Base-by-base conservation (phyloP, 2,329 filamentous ascomycete genomes). In the Colletotrichum spinosum region DNA sequence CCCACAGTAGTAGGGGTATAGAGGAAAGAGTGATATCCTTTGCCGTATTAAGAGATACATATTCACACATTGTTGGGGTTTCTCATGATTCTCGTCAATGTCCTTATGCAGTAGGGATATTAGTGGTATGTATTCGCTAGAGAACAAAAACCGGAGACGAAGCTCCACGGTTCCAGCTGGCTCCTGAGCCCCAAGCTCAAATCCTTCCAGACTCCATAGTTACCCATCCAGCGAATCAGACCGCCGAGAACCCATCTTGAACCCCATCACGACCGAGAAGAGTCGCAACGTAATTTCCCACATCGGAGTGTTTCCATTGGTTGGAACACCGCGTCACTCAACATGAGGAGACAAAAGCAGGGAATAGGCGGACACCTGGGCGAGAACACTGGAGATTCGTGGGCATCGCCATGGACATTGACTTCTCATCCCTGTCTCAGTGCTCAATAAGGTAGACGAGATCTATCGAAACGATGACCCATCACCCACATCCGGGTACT, bases 301-400 rank as follows among this genome's bases (percentile, higher is more conserved):
- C 33, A 2, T 61, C 49, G 51, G 51, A 48, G 11, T 33, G 10
- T 55, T 65, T 38, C 51, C 2, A 61, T 54, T 65, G 57, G 62
- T 17, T 34, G 11, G 12, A 34, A 8, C 15, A 48, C 15, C 34
- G 25, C 25, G 9, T 41, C 48, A 63, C 48, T 48, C 41, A 37
- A 59, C 37, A 38, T 50, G 55, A 45, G 25, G 25, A 42, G 45
- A n/a, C 45, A 25, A 6, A 15, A 34, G 35, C 55, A 55, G 53
- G 53, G 42, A 38, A 37, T 8, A 15, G 0, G 10, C n/a, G 53
- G 10, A 10, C 41, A n/a, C 12, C 9, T 17, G 52, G 52, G 39
- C 39, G 52, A 9, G 0, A 17, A 9, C 2, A 11, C 7, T 49
- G 46, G 46, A 49, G 46, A 49, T 17, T 5, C 25, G 25, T 25